Base-by-base conservation (phyloP, 2,329 filamentous ascomycete species). In the Epichloe typhina region DNA sequence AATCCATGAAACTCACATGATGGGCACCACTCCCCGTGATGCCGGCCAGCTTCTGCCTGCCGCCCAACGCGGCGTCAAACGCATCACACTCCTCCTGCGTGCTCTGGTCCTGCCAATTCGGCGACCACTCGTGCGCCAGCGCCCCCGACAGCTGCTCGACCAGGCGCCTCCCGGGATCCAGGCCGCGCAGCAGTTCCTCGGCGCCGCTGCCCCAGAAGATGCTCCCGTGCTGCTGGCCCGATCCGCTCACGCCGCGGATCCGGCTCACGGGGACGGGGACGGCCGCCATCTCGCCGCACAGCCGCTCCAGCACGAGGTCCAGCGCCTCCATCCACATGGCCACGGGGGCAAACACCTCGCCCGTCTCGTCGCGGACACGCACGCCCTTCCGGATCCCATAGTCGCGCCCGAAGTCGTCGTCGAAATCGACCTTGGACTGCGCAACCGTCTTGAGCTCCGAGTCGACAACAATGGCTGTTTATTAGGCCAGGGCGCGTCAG, bases 61-160 rank as follows among this genome's bases (percentile, higher is more conserved):
- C 73, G 1, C 86, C 86, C 7, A 96, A 70, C 49, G 74, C 72
- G 5, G 72, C 76, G 65, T 97, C 90, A 62, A 97, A 97, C 55
- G 79, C 75, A 64, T 96, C 89, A 64, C 90, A 96, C 69, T 98
- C 87, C 57, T 75, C 75, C 70, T 96, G 89, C 2, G 93, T 97
- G 69, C 89, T 95, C 54, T 90, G 85, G 66, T 98, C 93, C 70
- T 97, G 93, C 93, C 93, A 98, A 66, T 97, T 98, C 7, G 93
- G 93, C 57, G 88, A 89, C 69, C 83, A 90, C 4, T 86, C 83
- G 65, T 94, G 85, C 15, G 89, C 86, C 62, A 97, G 87, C 0
- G 84, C 86, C 3, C 69, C 71, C 9, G 72, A 68, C 26, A 97
- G 72, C 69, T 95, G 89, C 53, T 86, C 81, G 47, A 86, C 75